Evolutionary conservation across 2,329 filamentous ascomycete genomes (phyloP).

Genomic region (Ceratocystis huliohia): DNA sequence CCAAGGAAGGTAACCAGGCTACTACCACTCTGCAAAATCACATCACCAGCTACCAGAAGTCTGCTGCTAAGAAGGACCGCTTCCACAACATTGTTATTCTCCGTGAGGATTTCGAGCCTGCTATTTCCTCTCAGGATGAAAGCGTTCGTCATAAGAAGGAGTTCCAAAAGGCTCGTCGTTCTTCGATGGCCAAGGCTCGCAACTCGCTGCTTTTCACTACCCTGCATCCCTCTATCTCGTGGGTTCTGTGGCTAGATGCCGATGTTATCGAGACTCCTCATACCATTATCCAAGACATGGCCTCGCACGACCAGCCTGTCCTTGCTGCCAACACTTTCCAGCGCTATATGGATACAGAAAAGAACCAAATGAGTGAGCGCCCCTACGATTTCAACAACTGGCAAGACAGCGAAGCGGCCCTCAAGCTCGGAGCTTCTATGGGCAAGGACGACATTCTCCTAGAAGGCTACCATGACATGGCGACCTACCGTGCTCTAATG

Average conservation of each 20-base stretch:
- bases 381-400: constrained; percentile 97
- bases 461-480: constrained; percentile 85
- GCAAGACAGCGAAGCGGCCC: constrained; percentile 75
- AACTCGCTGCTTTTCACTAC: constrained; percentile 95
- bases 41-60: constrained; percentile 70
- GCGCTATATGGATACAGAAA: constrained; percentile 58
- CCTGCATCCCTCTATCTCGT: constrained; percentile 76
- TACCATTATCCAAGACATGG: constrained; percentile 80
- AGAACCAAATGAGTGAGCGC: constrained; percentile 58
- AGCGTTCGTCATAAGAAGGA: constrained; percentile 79
- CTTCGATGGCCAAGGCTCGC: constrained; percentile 83
- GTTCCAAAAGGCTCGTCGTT: constrained; percentile 74
- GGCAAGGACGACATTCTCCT: constrained; percentile 81
- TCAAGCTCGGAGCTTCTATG: constrained; percentile 65
- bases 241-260: constrained; percentile 92
- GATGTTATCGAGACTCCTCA: constrained; percentile 84
- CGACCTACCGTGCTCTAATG: constrained; percentile 87
- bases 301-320: constrained; percentile 74
- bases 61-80: constrained; percentile 60
- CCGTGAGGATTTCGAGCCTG: constrained; percentile 84
- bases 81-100: constrained; percentile 92
- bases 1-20: constrained; percentile 77
- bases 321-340: constrained; percentile 96
- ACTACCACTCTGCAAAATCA: constrained; percentile 71
- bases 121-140: constrained; percentile 69